A percentile compares a stretch with the other conserved stretches of the same genome.
phyloP scores from a whole-genome alignment of 1,139 yeast species.

The Arxiozyma slooffiae region DNA sequence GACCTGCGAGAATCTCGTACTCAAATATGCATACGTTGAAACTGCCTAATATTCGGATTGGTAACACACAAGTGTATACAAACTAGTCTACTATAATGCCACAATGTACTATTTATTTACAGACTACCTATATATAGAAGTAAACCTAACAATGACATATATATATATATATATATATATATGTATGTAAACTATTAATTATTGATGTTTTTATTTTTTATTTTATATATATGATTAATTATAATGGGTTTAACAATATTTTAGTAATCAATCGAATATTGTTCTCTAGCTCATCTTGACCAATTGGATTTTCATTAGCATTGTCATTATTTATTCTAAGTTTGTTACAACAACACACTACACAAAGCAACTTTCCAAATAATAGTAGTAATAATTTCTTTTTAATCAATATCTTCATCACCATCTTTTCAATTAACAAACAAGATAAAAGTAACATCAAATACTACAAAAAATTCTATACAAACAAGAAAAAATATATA shows the following conservation, averaged over 20 bases:
- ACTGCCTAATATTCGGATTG: too few species aligned
- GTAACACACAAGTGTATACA: too few species aligned
- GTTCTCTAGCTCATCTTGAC: slow-evolving; percentile 1
- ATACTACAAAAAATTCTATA: slow-evolving; percentile 52
- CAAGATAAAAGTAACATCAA: slow-evolving; percentile 6
- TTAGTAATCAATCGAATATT: slow-evolving; percentile 4
- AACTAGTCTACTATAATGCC: too few species aligned
- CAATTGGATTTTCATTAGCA: not conserved
- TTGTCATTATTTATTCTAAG: not conserved
- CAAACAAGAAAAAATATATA: slow-evolving; percentile 70
- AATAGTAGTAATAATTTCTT: not conserved
- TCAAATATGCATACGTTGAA: too few species aligned
- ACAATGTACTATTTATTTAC: too few species aligned
- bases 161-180: too few species aligned
- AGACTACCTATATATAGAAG: too few species aligned
- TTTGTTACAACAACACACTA: slow-evolving; percentile 1
- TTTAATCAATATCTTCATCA: slow-evolving; percentile 16
- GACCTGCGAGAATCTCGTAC: too few species aligned
- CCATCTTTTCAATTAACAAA: slow-evolving; percentile 30
- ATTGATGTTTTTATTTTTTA: too few species aligned
- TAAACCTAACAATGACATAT: too few species aligned
- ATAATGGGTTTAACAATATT: slow-evolving; percentile 5
- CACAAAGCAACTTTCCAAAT: slow-evolving; percentile 2
- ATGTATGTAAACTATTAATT: too few species aligned
- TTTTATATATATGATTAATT: too few species aligned